Evolutionary conservation across 225 moss, liverwort and hornwort genomes (phyloP), one percentile per base, ranked within the genome.

Genomic region (Bryoerythrophyllum caledonicum): DNA sequence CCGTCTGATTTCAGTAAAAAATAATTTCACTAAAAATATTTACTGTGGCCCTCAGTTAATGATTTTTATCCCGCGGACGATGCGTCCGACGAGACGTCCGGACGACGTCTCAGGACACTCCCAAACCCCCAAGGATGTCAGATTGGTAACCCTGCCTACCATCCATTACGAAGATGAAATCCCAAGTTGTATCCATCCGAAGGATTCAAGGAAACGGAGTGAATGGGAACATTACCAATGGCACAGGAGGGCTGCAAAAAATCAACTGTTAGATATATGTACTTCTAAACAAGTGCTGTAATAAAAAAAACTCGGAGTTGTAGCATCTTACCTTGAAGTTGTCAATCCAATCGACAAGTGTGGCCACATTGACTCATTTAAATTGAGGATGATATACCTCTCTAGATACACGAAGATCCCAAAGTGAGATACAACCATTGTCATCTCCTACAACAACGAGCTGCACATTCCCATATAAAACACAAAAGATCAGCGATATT

Each of bases 121-220:
- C n/a, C n/a, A n/a, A n/a, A n/a, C n/a, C n/a, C n/a, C n/a, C n/a
- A n/a, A n/a, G n/a, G n/a, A n/a, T n/a, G n/a, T n/a, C n/a, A n/a
- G n/a, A n/a, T n/a, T n/a, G n/a, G n/a, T n/a, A n/a, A n/a, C n/a
- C n/a, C 44, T 56, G 76, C 88, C 63, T 86, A 97, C 96, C 93
- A 93, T 72, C 94, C 94, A 83, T 90, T 93, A 71, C 88, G 85
- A 14, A 97, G 94, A 85, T 97, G 97, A 78, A 97, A 97, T 72
- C 91, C 94, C 67, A 97, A 83, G 49, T 90, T 89, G 71, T 90
- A 84, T 60, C 91, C 93, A 87, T 73, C 82, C n/a, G 87, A 83
- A 63, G 97, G 88, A 82, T 85, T 89, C 64, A 94, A 79, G 63
- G 91, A 88, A 75, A 97, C 86, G 13, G 94, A 87, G 65, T 89